Evolutionary conservation across 2,329 filamentous ascomycete species (phyloP).

Genomic region (Dothideomycetes sp.): DNA sequence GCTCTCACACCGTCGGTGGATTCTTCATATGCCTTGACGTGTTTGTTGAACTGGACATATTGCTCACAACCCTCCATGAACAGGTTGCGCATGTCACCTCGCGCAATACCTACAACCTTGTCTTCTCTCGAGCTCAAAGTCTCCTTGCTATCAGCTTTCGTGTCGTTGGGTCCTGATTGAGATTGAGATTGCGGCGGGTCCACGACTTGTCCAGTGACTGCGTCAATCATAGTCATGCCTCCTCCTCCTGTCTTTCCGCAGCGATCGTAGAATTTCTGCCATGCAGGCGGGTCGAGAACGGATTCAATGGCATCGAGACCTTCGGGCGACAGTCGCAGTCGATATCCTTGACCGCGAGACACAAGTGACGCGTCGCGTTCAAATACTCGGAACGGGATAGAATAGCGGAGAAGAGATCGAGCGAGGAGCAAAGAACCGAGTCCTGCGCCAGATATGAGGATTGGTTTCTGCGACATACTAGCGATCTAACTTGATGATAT

Average conservation of each 20-base stretch:
- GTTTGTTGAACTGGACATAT: constrained; percentile 46
- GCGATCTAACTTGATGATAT: too few species aligned
- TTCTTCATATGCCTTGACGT: constrained; percentile 51
- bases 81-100: constrained; percentile 53
- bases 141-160: constrained; percentile 16
- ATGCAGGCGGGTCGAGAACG: constrained; percentile 38
- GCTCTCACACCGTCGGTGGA: constrained; percentile 46
- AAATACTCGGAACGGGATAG: constrained; percentile 33
- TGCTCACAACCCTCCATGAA: constrained; percentile 50
- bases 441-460: constrained; percentile 34
- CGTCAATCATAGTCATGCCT: constrained; percentile 44
- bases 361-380: constrained; percentile 39
- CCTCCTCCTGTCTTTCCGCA: constrained; percentile 52
- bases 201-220: constrained; percentile 42
- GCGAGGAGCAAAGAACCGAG: constrained; percentile 32
- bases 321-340: constrained; percentile 48
- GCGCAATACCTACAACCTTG: constrained; percentile 52
- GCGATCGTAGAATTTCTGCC: constrained; percentile 47
- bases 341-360: constrained; percentile 55
- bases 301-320: constrained; percentile 53
- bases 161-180: constrained; percentile 7
- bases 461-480: constrained; percentile 27
- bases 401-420: constrained; percentile 27
- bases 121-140: constrained; percentile 43
- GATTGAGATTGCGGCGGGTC: constrained; percentile 1